Percentiles rank a stretch among this genome's conserved stretches.
Evolutionary conservation across 2,329 filamentous ascomycete genomes (phyloP).

Genomic region (Alternaria longipes): DNA sequence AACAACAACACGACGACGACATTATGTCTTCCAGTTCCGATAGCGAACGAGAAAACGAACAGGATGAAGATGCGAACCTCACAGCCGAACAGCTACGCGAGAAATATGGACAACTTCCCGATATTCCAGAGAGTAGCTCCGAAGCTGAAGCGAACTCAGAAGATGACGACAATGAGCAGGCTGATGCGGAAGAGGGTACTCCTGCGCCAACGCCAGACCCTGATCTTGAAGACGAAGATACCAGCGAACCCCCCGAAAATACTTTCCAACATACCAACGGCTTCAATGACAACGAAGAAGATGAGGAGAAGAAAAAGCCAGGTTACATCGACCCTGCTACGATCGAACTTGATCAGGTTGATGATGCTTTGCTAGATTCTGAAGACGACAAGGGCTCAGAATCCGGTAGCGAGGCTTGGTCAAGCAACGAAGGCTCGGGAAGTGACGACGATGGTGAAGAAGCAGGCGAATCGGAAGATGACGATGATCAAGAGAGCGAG

Average conservation of each 20-base stretch:
- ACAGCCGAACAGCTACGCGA: constrained; percentile 73
- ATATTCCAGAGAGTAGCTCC: constrained; percentile 49
- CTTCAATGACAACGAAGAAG: constrained; percentile 30
- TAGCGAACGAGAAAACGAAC: constrained; percentile 52
- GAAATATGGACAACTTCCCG: constrained; percentile 74
- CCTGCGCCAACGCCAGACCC: constrained; percentile 43
- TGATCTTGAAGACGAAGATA: constrained; percentile 39
- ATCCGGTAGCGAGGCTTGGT: constrained; percentile 50
- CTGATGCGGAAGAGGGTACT: constrained; percentile 30
- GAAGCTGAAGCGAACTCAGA: constrained; percentile 42
- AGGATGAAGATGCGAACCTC: constrained; percentile 69
- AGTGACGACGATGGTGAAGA: constrained; percentile 32
- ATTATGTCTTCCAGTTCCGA: constrained; percentile 48
- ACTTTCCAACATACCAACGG: constrained; percentile 31
- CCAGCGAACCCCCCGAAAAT: constrained; percentile 19
- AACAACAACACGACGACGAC: constrained; percentile 55
- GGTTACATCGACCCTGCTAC: constrained; percentile 47
- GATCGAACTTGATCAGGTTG: constrained; percentile 53
- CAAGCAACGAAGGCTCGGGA: constrained; percentile 49
- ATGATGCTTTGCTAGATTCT: constrained; percentile 52
- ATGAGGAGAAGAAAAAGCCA: constrained; percentile 23
- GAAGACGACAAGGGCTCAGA: constrained; percentile 41
- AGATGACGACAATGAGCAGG: constrained; percentile 46
- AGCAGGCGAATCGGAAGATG: constrained; percentile 24
- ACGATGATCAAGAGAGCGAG: constrained; percentile 46